Evolutionary conservation across 257 asterid species (phyloP).

Genomic region (Striga asiatica): DNA sequence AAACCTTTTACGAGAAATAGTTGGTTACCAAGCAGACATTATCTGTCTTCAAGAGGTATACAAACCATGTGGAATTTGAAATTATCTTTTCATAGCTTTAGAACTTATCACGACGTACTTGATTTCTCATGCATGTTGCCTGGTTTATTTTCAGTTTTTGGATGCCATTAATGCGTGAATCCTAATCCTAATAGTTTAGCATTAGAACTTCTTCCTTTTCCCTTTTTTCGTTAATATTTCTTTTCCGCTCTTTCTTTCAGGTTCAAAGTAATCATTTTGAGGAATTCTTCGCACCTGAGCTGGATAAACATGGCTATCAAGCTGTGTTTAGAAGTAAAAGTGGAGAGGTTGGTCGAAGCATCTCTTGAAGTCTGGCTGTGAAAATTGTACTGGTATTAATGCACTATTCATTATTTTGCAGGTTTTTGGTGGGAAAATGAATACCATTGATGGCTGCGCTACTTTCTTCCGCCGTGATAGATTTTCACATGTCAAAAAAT

Average conservation of each 20-base stretch:
- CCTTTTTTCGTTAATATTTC: no score
- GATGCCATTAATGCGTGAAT: no score
- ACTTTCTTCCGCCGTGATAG: slow-evolving; percentile 98
- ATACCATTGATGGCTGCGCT: slow-evolving; percentile 79
- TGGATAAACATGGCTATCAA: slow-evolving; percentile 94
- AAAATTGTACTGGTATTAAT: slow-evolving; percentile 12
- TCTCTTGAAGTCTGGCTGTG: slow-evolving; percentile 8
- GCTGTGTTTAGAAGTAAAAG: slow-evolving; percentile 74
- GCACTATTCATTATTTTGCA: slow-evolving; percentile 18
- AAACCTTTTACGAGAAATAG: slow-evolving; percentile 84
- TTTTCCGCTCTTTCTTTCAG: no score
- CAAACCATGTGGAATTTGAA: not conserved
- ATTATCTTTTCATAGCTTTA: slow-evolving; percentile 2
- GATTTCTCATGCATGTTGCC: no score
- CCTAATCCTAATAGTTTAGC: not conserved
- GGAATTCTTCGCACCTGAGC: no score
- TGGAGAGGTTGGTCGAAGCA: slow-evolving; percentile 58
- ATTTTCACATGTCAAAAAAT: slow-evolving; percentile 90
- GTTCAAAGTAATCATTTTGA: no score
- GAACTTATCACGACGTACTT: not conserved
- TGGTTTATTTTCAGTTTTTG: no score
- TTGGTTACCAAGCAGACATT: slow-evolving; percentile 86
- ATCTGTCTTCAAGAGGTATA: slow-evolving; percentile 97
- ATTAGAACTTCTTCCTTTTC: slow-evolving; percentile 31
- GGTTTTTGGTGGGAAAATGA: slow-evolving; percentile 55